Percentiles rank a stretch among this genome's conserved stretches.
phyloP scores from a whole-genome alignment of 2,329 filamentous ascomycete genomes.

The Alternaria hordeiaustralica region DNA sequence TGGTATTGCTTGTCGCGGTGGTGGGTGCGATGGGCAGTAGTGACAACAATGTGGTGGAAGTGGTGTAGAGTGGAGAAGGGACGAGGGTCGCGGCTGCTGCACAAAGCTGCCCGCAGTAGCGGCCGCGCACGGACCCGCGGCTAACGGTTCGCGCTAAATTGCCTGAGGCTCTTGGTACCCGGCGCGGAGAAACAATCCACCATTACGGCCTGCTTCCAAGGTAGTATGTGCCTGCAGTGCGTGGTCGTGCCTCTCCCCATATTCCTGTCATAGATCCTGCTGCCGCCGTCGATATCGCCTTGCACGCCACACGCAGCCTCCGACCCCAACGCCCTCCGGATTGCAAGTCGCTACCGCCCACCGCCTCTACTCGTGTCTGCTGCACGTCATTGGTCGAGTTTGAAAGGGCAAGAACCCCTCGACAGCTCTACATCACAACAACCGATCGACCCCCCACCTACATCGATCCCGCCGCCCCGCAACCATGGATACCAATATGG shows the following conservation, averaged over 20 bases:
- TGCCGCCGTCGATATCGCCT: slow-evolving; percentile 21
- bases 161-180: slow-evolving; percentile 1
- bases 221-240: slow-evolving; percentile 19
- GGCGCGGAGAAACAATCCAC: slow-evolving; percentile 7
- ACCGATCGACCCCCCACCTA: slow-evolving; percentile 33
- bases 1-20: slow-evolving; percentile 5
- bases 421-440: slow-evolving; percentile 40
- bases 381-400: slow-evolving; percentile 49
- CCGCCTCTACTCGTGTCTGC: slow-evolving; percentile 16
- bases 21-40: slow-evolving; percentile 12
- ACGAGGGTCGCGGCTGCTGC: slow-evolving; percentile 12
- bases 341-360: slow-evolving; percentile 4
- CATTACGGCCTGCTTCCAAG: slow-evolving; percentile 16
- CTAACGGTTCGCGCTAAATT: slow-evolving; percentile 14
- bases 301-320: slow-evolving; percentile 18
- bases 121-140: background rate
- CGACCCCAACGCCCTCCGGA: background rate
- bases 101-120: slow-evolving; percentile 12
- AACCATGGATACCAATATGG: slow-evolving; percentile 97
- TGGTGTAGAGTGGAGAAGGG: slow-evolving; percentile 10
- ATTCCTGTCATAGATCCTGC: slow-evolving; percentile 27
- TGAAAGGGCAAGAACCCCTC: slow-evolving; percentile 46
- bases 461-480: slow-evolving; percentile 35
- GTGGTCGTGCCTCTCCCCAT: slow-evolving; percentile 27
- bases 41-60: slow-evolving; percentile 6